phyloP scores from a whole-genome alignment of 2,329 filamentous ascomycete genomes.

The Aspergillus phoenicis region DNA sequence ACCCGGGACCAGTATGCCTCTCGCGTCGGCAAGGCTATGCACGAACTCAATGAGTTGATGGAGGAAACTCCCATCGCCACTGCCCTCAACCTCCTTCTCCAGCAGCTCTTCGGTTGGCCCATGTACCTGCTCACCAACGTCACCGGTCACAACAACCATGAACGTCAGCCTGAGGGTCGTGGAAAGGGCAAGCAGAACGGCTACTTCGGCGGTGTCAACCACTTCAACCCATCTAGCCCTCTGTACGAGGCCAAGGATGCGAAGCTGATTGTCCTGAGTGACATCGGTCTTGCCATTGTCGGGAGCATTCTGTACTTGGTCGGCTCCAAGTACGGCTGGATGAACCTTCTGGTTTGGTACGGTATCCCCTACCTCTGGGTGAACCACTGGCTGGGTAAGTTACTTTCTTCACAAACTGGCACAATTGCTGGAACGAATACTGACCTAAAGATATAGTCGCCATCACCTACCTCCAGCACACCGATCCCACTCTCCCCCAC shows the following conservation, averaged over 20 bases:
- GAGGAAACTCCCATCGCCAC: slow-evolving; percentile 94
- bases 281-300: slow-evolving; percentile 73
- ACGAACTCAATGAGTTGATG: slow-evolving; percentile 84
- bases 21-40: slow-evolving; percentile 70
- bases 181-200: slow-evolving; percentile 92
- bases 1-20: slow-evolving; percentile 80
- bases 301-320: slow-evolving; percentile 66
- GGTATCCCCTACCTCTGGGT: slow-evolving; percentile 94
- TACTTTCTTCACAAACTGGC: slow-evolving; percentile 1
- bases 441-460: slow-evolving; percentile 64
- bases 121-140: slow-evolving; percentile 90
- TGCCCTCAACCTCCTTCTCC: slow-evolving; percentile 69
- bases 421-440: slow-evolving; percentile 11
- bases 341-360: slow-evolving; percentile 93
- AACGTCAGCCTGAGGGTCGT: slow-evolving; percentile 87
- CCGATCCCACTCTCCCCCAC: slow-evolving; percentile 89
- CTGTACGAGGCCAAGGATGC: slow-evolving; percentile 91
- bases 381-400: slow-evolving; percentile 97
- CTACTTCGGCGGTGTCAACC: slow-evolving; percentile 78
- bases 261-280: slow-evolving; percentile 81
- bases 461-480: slow-evolving; percentile 97
- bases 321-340: slow-evolving; percentile 76
- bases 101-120: slow-evolving; percentile 93
- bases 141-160: slow-evolving; percentile 94
- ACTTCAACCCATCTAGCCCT: slow-evolving; percentile 86